Evolutionary conservation across 768 basidiomycete species (phyloP).

Genomic region (Kwoniella sp.): DNA sequence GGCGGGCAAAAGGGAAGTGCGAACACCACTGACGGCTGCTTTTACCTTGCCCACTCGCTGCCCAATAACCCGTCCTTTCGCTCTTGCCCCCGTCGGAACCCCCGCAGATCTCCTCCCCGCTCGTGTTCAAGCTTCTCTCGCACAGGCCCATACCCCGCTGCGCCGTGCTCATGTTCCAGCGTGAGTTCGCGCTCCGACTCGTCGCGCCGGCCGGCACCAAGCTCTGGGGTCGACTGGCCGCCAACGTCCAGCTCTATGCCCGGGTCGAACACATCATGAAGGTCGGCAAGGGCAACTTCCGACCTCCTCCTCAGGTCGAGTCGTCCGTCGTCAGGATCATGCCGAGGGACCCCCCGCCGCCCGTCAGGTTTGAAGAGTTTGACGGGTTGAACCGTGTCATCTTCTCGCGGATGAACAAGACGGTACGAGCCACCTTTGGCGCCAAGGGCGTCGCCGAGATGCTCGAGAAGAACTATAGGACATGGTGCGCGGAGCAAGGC

Average conservation of each 20-base stretch:
- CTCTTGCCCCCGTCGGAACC: too few relatives aligned
- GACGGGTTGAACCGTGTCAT: constrained; percentile 89
- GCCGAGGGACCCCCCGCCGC: constrained; percentile 90
- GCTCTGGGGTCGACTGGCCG: constrained; percentile 89
- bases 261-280: constrained; percentile 95
- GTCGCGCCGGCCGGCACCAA: constrained; percentile 76
- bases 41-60: too few relatives aligned
- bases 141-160: constrained; percentile 90
- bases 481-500: constrained; percentile 76
- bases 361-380: constrained; percentile 93
- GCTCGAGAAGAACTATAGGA: constrained; percentile 87
- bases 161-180: constrained; percentile 99
- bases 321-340: constrained; percentile 84
- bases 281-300: constrained; percentile 93
- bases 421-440: constrained; percentile 73
- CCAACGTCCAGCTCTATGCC: constrained; percentile 95
- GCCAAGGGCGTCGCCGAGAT: constrained; percentile 93
- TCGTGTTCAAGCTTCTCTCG: constrained; percentile 93
- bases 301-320: constrained; percentile 92
- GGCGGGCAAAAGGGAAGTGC: too few relatives aligned
- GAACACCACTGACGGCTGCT: too few relatives aligned
- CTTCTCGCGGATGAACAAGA: constrained; percentile 87
- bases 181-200: constrained; percentile 91
- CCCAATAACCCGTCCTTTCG: too few relatives aligned
- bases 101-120: constrained; percentile 81